Evolutionary conservation across 1,284 basidiomycete species (phyloP).

Genomic region (Leccinum ambiguum): DNA sequence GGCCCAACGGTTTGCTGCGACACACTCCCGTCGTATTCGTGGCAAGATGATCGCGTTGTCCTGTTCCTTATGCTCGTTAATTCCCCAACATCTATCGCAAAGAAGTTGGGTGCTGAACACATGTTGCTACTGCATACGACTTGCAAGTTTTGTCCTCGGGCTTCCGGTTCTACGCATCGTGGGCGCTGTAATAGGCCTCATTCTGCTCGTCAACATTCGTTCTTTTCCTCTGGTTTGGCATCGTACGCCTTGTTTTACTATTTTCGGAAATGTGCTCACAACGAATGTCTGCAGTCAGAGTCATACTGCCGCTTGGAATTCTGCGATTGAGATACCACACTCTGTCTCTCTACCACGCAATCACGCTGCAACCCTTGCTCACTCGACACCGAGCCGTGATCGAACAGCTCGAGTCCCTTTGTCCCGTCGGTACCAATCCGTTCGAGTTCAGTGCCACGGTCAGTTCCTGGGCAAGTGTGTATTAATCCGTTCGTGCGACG

Average conservation of each 20-base stretch:
- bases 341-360: conserved; percentile 11
- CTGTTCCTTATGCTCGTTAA: conserved; percentile 12
- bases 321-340: conserved; percentile 20
- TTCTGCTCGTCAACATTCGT: conserved; percentile 53
- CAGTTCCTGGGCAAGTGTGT: conserved; percentile 58
- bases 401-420: conserved; percentile 42
- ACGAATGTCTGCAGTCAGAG: conserved; percentile 41
- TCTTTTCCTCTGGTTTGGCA: conserved; percentile 68
- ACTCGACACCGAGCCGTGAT: conserved; percentile 41
- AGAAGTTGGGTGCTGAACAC: conserved; percentile 4
- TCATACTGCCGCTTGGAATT: conserved; percentile 49
- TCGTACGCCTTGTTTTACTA: conserved; percentile 39
- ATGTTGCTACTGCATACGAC: conserved; percentile 2
- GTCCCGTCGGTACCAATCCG: conserved; percentile 56
- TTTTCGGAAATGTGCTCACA: not conserved
- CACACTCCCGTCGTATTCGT: not conserved
- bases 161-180: conserved; percentile 6
- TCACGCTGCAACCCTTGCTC: conserved; percentile 37
- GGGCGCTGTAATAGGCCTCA: conserved; percentile 21
- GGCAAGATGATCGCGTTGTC: conserved; percentile 1
- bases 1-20: not conserved
- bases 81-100: conserved; percentile 6
- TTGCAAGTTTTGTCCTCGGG: conserved; percentile 2
- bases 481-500: not conserved
- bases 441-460: conserved; percentile 43